Evolutionary conservation across 106 monocot species (phyloP).

Genomic region (Iris macrosiphon): DNA sequence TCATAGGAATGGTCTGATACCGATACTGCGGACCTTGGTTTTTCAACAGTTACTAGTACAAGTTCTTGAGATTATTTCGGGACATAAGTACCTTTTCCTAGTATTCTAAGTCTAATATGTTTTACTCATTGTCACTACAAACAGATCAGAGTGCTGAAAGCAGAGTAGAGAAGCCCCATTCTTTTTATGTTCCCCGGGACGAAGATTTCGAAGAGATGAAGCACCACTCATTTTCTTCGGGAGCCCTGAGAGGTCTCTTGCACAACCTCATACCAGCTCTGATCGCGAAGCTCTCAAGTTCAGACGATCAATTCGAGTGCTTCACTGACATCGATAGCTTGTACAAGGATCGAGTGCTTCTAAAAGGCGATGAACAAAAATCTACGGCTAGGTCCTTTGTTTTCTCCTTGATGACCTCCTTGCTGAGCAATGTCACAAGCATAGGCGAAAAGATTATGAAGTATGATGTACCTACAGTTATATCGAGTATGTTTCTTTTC

Average conservation of each 20-base stretch:
- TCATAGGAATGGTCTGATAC: too few species aligned
- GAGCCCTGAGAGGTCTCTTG: conserved; percentile 30
- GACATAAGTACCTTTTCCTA: too few species aligned
- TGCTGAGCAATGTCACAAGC: conserved; percentile 4
- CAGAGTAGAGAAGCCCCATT: conserved; percentile 29
- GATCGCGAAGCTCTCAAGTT: conserved; percentile 14
- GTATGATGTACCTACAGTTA: conserved; percentile 41
- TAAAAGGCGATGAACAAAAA: conserved; percentile 8
- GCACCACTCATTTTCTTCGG: conserved; percentile 29
- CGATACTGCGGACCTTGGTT: too few species aligned
- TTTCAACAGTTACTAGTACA: neutral
- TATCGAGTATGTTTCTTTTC: conserved; percentile 23
- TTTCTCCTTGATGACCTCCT: conserved; percentile 1
- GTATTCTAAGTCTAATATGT: too few species aligned
- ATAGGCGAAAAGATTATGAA: conserved; percentile 27
- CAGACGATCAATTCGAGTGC: conserved; percentile 33
- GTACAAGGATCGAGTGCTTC: conserved; percentile 30
- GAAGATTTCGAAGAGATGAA: conserved; percentile 58
- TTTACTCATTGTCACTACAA: too few species aligned
- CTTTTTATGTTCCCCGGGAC: conserved; percentile 56
- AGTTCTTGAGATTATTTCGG: too few species aligned
- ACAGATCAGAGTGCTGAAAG: conserved; percentile 46
- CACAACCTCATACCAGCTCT: conserved; percentile 43
- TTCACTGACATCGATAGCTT: conserved; percentile 48
- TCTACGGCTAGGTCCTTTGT: neutral